Conservation (phyloP, 306 rosid species). For the Canavalia gladiata region DNA sequence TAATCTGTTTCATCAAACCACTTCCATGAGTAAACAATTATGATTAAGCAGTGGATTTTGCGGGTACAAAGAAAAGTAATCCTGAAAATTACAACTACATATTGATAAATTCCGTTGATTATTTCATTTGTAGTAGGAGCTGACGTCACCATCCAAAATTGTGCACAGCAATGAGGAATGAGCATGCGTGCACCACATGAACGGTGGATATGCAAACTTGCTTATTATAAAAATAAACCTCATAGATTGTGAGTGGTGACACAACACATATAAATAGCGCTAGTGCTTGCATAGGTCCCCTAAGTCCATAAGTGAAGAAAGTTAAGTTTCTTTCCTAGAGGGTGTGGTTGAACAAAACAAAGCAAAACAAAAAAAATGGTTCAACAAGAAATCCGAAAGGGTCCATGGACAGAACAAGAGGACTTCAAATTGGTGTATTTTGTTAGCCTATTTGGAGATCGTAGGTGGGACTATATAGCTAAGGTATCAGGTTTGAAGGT, state of each 20-base stretch:
- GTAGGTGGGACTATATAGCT: conserved; percentile 97
- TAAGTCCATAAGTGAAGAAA: conserved; percentile 32
- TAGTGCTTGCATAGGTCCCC: conserved; percentile 47
- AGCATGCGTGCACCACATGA: conserved; percentile 61
- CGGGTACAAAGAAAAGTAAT: neutral
- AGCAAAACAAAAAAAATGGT: conserved; percentile 37
- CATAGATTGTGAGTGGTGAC: neutral
- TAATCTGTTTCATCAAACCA: neutral
- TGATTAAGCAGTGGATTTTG: conserved; percentile 4
- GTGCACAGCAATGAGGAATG: conserved; percentile 51
- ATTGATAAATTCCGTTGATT: conserved; percentile 51
- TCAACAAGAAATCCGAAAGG: conserved; percentile 68
- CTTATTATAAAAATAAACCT: conserved; percentile 46
- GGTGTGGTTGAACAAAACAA: neutral
- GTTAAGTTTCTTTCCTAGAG: neutral
- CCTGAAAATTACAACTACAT: conserved; percentile 51
- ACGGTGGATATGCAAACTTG: conserved; percentile 57
- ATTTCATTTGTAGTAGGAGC: conserved; percentile 54
- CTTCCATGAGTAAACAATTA: neutral
- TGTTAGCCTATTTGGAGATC: conserved; percentile 88
- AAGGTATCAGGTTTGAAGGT: conserved; percentile 99
- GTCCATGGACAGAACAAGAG: conserved; percentile 97
- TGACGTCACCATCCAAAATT: conserved; percentile 56
- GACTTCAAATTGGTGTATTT: conserved; percentile 77
- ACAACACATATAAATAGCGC: conserved; percentile 58